Conservation (phyloP, 768 basidiomycete genomes). For the Rubroboletus satanas region DNA sequence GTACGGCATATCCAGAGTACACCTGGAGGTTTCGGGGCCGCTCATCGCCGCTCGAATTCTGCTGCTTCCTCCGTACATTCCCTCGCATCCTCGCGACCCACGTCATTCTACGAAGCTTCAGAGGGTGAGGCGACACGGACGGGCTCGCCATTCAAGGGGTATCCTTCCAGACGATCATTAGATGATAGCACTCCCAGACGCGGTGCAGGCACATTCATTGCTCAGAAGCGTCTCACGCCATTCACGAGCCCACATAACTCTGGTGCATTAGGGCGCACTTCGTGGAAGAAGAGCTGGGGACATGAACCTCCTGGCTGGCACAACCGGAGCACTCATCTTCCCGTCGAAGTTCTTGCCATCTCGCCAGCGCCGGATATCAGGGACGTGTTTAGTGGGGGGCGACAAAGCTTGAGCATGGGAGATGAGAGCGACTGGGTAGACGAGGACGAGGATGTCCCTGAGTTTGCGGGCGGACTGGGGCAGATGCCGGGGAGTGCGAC, state of each 20-base stretch:
- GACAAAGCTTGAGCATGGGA: slow-evolving; percentile 54
- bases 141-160: slow-evolving; percentile 58
- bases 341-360: slow-evolving; percentile 75
- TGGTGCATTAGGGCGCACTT: slow-evolving; percentile 56
- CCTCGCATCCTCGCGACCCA: slow-evolving; percentile 68
- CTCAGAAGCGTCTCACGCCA: slow-evolving; percentile 76
- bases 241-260: slow-evolving; percentile 56
- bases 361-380: slow-evolving; percentile 54
- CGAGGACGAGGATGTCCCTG: slow-evolving; percentile 70
- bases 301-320: slow-evolving; percentile 85
- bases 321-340: slow-evolving; percentile 55
- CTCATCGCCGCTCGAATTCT: slow-evolving; percentile 72
- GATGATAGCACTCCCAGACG: slow-evolving; percentile 45
- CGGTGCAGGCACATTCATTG: slow-evolving; percentile 62
- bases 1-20: slow-evolving; percentile 57
- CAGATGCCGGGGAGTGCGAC: slow-evolving; percentile 42
- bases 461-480: slow-evolving; percentile 76
- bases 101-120: slow-evolving; percentile 72
- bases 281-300: slow-evolving; percentile 91
- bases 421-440: slow-evolving; percentile 90
- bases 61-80: slow-evolving; percentile 76
- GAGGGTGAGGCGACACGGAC: slow-evolving; percentile 65
- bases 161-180: slow-evolving; percentile 42
- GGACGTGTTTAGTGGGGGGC: slow-evolving; percentile 69
- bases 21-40: slow-evolving; percentile 34